These are phyloP conservation scores for Massarina eburnea DNA, from an alignment of 2,329 filamentous ascomycete genomes.

Conservation along the genomic window DNA sequence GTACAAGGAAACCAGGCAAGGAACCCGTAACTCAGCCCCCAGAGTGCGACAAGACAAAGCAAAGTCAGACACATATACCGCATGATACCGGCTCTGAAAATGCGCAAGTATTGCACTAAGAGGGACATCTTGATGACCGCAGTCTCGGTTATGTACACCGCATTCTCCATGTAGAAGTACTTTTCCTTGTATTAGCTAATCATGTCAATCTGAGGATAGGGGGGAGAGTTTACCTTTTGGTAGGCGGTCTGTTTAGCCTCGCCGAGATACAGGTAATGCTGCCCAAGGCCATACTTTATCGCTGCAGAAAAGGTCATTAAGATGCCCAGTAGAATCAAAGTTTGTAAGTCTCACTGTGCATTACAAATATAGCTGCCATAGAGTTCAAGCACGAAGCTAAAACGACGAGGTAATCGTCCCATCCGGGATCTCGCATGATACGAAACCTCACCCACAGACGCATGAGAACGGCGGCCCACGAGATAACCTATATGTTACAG, in stretches of 20 bases:
- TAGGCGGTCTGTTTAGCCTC: conserved; percentile 15
- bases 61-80: conserved; percentile 28
- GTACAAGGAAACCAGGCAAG: conserved; percentile 34
- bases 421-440: conserved; percentile 36
- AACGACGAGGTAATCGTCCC: conserved; percentile 38
- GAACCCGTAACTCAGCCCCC: conserved; percentile 34
- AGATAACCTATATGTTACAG: conserved; percentile 17
- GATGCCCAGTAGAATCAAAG: neutral
- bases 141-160: conserved; percentile 32
- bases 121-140: conserved; percentile 40
- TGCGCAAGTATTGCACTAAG: conserved; percentile 40
- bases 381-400: conserved; percentile 27
- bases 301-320: conserved; percentile 22
- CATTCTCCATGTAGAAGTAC: conserved; percentile 33
- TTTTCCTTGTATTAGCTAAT: conserved; percentile 6
- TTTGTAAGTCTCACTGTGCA: conserved; percentile 21
- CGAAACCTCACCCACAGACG: conserved; percentile 32
- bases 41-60: conserved; percentile 25
- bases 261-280: conserved; percentile 33
- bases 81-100: conserved; percentile 36
- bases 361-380: conserved; percentile 24
- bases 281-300: conserved; percentile 33
- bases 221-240: conserved; percentile 9
- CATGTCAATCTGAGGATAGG: neutral
- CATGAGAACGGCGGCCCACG: conserved; percentile 30